Conservation (phyloP, 331 rosid species). For the Acacia concinna region DNA sequence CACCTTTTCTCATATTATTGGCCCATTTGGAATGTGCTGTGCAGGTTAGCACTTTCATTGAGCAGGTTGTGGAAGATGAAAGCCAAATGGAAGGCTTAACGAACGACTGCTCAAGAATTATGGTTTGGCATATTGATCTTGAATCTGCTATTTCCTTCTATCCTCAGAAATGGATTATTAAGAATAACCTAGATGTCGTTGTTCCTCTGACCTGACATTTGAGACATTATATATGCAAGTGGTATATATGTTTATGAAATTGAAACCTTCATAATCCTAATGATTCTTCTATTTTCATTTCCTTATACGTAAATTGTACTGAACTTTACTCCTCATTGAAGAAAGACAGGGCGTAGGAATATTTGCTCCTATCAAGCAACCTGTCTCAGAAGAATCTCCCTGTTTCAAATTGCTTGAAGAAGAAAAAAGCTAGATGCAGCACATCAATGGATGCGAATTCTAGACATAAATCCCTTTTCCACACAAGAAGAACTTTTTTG, state of each 20-base stretch:
- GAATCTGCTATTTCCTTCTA: slow-evolving; percentile 48
- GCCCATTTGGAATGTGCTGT: slow-evolving; percentile 36
- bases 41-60: slow-evolving; percentile 79
- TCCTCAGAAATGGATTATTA: slow-evolving; percentile 63
- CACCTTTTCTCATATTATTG: not conserved
- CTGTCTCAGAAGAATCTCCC: not conserved
- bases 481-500: not conserved
- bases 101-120: slow-evolving; percentile 62
- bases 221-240: slow-evolving; percentile 27
- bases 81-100: slow-evolving; percentile 85
- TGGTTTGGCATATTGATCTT: slow-evolving; percentile 73
- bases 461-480: not conserved
- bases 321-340: slow-evolving; percentile 17
- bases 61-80: slow-evolving; percentile 86
- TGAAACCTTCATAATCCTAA: slow-evolving; percentile 20
- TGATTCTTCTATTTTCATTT: slow-evolving; percentile 8
- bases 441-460: not conserved
- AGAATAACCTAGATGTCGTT: slow-evolving; percentile 59
- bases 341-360: slow-evolving; percentile 12
- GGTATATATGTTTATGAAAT: slow-evolving; percentile 30
- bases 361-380: slow-evolving; percentile 26
- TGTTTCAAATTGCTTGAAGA: slow-evolving; percentile 14
- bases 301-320: not conserved
- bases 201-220: slow-evolving; percentile 39
- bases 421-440: slow-evolving; percentile 13